A percentile compares a stretch with the other conserved stretches of the same genome.
These are phyloP conservation scores for Ploettnerulaceae sp. DNA, from an alignment of 2,329 filamentous ascomycete species.

Conservation along the genomic window DNA sequence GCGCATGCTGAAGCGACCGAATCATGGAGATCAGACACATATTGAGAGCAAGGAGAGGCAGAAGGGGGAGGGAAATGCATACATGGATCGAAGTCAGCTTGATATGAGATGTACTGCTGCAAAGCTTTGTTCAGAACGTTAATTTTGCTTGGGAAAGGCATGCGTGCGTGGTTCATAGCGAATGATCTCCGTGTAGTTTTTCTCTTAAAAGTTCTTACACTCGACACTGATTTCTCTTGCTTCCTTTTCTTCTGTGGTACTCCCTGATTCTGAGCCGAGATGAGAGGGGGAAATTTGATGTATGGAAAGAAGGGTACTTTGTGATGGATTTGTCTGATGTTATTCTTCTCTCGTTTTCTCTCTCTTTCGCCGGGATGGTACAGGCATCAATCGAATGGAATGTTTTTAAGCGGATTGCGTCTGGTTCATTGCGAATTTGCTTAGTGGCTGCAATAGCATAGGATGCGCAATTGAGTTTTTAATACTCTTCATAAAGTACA, in stretches of 20 bases:
- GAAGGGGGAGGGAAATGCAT: neutral
- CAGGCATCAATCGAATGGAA: neutral
- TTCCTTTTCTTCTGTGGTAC: too few species aligned
- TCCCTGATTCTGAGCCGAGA: too few species aligned
- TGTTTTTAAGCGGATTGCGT: neutral
- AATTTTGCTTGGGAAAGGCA: conserved; percentile 10
- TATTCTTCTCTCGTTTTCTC: neutral
- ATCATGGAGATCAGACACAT: too few species aligned
- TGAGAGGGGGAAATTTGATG: too few species aligned
- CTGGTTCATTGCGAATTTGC: neutral
- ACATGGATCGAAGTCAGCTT: conserved; percentile 16
- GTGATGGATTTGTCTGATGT: neutral
- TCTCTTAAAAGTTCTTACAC: too few species aligned
- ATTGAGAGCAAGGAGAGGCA: neutral
- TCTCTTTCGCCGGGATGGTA: neutral
- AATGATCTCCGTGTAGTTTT: too few species aligned
- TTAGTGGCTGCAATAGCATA: too few species aligned
- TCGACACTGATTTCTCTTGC: too few species aligned
- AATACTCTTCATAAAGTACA: neutral
- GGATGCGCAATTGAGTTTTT: neutral
- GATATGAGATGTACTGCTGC: conserved; percentile 28
- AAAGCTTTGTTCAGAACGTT: conserved; percentile 18
- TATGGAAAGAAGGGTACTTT: too few species aligned
- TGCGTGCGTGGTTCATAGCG: neutral
- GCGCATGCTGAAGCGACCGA: neutral